A percentile compares a stretch with the other conserved stretches of the same genome.
phyloP scores from a whole-genome alignment of 768 basidiomycete species.

The Daedaleopsis nitida region DNA sequence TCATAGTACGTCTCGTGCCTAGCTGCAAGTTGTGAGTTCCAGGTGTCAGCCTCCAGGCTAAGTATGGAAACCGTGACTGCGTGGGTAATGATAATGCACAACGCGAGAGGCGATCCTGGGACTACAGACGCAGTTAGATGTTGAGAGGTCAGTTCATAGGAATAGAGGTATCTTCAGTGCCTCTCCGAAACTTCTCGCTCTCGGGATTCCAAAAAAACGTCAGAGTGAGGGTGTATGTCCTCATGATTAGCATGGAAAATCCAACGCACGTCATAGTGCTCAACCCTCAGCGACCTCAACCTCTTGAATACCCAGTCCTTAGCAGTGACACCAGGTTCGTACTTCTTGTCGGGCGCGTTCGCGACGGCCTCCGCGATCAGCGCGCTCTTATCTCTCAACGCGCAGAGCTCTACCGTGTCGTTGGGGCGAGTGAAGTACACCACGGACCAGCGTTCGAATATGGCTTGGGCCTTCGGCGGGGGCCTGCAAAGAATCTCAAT shows the following conservation, averaged over 20 bases:
- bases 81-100: too few species aligned
- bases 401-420: conserved; percentile 50
- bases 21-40: too few species aligned
- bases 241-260: too few species aligned
- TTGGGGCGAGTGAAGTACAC: conserved; percentile 71
- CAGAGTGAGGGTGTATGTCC: neutral
- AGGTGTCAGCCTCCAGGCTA: too few species aligned
- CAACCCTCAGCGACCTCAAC: conserved; percentile 36
- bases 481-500: conserved; percentile 24
- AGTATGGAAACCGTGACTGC: too few species aligned
- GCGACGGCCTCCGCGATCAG: conserved; percentile 47
- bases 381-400: conserved; percentile 53
- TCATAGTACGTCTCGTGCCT: too few species aligned
- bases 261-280: conserved; percentile 20
- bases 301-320: conserved; percentile 46
- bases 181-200: neutral
- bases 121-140: too few species aligned
- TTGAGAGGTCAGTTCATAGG: neutral
- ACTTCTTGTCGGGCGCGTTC: conserved; percentile 35
- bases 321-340: conserved; percentile 37
- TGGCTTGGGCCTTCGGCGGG: conserved; percentile 59
- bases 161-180: neutral
- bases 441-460: conserved; percentile 63
- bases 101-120: too few species aligned
- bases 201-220: neutral